Evolutionary conservation across 108 stramenopile genomes (phyloP).

Genomic region (Cylindrotheca fusiformis): DNA sequence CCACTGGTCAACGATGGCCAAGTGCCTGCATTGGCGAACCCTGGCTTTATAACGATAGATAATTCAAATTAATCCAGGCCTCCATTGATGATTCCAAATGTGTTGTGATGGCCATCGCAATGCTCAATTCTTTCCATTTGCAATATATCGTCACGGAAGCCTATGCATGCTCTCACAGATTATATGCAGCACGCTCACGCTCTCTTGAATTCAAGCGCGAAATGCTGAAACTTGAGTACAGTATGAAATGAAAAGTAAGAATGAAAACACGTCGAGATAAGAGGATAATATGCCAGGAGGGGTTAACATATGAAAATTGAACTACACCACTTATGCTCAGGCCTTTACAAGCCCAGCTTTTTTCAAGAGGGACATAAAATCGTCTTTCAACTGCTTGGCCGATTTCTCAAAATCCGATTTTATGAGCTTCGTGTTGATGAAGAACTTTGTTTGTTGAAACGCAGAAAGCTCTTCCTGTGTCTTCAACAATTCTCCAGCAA

Average conservation of each 20-base stretch:
- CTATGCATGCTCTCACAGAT: background rate
- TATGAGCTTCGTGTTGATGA: conserved; percentile 7
- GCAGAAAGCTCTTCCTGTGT: too few species aligned
- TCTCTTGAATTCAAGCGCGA: background rate
- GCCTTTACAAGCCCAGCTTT: conserved; percentile 14
- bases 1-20: conserved; percentile 11
- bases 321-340: conserved; percentile 12
- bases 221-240: too few species aligned
- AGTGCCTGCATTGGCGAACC: conserved; percentile 7
- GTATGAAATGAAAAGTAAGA: too few species aligned
- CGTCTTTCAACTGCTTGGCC: too few species aligned
- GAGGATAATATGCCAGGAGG: too few species aligned
- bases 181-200: background rate
- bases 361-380: background rate
- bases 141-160: background rate
- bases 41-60: conserved; percentile 42
- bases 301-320: background rate
- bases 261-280: too few species aligned
- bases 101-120: background rate
- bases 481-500: too few species aligned
- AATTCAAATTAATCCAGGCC: conserved; percentile 12
- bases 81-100: background rate
- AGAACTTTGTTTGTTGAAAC: too few species aligned
- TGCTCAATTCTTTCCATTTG: background rate
- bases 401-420: too few species aligned